phyloP scores from a whole-genome alignment of 192 early-diverging fungal genomes.

The Backusella parvicylindrica region DNA sequence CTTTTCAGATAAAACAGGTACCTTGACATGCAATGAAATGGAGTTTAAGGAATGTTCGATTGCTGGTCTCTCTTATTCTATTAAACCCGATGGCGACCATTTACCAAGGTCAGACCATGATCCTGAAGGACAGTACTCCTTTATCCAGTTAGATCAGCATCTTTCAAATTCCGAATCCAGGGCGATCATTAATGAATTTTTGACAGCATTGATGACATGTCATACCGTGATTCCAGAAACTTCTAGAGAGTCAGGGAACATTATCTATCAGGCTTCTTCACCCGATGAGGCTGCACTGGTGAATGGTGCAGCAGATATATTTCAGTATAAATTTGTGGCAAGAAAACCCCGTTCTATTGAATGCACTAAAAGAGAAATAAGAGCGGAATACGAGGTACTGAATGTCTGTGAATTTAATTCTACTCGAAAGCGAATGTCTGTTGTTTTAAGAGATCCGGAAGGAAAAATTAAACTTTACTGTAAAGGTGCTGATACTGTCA shows the following conservation, averaged over 20 bases:
- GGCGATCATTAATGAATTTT: constrained; percentile 78
- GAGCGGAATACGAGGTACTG: constrained; percentile 79
- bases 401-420: constrained; percentile 96
- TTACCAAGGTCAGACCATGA: constrained; percentile 64
- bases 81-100: constrained; percentile 81
- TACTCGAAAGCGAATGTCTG: constrained; percentile 93
- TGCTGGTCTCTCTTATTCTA: constrained; percentile 88
- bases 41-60: constrained; percentile 87
- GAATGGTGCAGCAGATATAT: constrained; percentile 46
- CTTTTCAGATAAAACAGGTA: constrained; percentile 35
- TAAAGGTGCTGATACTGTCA: constrained; percentile 95
- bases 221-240: constrained; percentile 95
- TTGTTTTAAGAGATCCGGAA: constrained; percentile 78
- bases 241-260: constrained; percentile 57
- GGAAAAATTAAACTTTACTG: constrained; percentile 84
- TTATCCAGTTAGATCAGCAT: constrained; percentile 59
- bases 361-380: constrained; percentile 38
- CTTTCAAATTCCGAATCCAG: constrained; percentile 51
- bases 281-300: constrained; percentile 93
- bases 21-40: constrained; percentile 41
- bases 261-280: constrained; percentile 88
- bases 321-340: constrained; percentile 66
- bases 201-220: constrained; percentile 84
- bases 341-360: constrained; percentile 55
- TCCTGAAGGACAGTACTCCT: constrained; percentile 59